Evolutionary conservation across 306 rosid species (phyloP).

Genomic region (Cicer chorassanicum): DNA sequence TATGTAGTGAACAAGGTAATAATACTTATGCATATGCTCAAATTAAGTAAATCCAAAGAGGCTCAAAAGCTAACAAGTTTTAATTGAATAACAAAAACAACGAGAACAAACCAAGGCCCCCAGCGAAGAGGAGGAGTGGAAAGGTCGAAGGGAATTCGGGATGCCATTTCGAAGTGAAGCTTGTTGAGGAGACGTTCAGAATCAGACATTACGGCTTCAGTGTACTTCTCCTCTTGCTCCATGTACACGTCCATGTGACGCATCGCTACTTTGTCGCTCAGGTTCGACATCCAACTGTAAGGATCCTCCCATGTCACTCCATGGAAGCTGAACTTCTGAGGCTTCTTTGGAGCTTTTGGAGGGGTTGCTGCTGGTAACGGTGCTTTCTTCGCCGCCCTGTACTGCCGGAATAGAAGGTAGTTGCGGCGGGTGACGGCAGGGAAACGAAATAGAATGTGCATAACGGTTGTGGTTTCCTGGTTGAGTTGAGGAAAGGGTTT

Average conservation of each 20-base stretch:
- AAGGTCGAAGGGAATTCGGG: constrained; percentile 76
- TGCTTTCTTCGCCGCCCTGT: constrained; percentile 51
- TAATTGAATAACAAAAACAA: neutral
- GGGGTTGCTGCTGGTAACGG: constrained; percentile 58
- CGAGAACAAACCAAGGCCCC: constrained; percentile 71
- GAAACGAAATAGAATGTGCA: constrained; percentile 45
- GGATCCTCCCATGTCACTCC: constrained; percentile 81
- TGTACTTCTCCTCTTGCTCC: constrained; percentile 95
- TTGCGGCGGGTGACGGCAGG: constrained; percentile 36
- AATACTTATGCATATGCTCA: no score
- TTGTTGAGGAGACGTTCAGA: constrained; percentile 74
- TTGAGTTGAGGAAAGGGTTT: constrained; percentile 30
- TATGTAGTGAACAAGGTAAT: no score
- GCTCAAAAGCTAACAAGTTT: no score
- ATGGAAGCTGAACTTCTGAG: constrained; percentile 74
- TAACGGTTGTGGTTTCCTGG: neutral
- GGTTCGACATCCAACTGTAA: constrained; percentile 87
- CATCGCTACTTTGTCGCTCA: constrained; percentile 87
- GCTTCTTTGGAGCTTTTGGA: constrained; percentile 82
- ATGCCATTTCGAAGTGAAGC: constrained; percentile 91
- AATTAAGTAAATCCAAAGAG: no score
- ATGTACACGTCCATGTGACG: constrained; percentile 93
- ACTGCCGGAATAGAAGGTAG: constrained; percentile 41
- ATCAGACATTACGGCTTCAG: constrained; percentile 75
- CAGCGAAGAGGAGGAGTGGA: constrained; percentile 85